Evolutionary conservation across 2,329 filamentous ascomycete genomes (phyloP).

Genomic region (Fonsecaea erecta): DNA sequence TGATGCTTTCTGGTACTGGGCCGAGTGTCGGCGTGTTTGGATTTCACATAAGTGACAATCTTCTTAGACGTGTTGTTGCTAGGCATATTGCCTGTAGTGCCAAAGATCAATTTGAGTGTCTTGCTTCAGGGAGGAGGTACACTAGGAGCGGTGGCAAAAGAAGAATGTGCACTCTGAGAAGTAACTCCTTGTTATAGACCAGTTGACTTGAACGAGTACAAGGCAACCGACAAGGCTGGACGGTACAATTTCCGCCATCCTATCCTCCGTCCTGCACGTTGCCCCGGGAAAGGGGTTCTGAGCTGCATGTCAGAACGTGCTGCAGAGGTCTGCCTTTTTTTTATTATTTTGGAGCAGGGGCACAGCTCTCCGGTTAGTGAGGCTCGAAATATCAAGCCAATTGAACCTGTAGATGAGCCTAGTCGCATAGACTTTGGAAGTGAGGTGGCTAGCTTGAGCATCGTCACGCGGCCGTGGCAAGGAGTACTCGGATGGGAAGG

Average conservation of each 20-base stretch:
- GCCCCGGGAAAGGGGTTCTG: neutral
- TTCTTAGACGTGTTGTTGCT: neutral
- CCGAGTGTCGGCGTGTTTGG: neutral
- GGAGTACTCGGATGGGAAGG: neutral
- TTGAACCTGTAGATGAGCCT: neutral
- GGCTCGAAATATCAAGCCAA: neutral
- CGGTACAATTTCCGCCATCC: neutral
- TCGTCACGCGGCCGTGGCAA: neutral
- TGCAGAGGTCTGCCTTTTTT: neutral
- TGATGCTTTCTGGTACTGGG: neutral
- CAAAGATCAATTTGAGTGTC: neutral
- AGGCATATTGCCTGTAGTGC: neutral
- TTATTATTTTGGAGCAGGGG: neutral
- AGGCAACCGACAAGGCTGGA: neutral
- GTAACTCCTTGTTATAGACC: neutral
- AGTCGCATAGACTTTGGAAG: neutral
- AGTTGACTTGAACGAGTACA: neutral
- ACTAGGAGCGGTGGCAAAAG: neutral
- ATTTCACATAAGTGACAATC: neutral
- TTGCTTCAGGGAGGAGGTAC: neutral
- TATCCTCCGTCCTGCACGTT: neutral
- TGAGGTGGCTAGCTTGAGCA: neutral
- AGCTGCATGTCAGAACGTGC: neutral
- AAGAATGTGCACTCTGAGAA: neutral
- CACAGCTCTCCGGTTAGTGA: neutral